Base-by-base conservation (phyloP, 139 green algal species). In the Tetradesmus lagerheimii region DNA sequence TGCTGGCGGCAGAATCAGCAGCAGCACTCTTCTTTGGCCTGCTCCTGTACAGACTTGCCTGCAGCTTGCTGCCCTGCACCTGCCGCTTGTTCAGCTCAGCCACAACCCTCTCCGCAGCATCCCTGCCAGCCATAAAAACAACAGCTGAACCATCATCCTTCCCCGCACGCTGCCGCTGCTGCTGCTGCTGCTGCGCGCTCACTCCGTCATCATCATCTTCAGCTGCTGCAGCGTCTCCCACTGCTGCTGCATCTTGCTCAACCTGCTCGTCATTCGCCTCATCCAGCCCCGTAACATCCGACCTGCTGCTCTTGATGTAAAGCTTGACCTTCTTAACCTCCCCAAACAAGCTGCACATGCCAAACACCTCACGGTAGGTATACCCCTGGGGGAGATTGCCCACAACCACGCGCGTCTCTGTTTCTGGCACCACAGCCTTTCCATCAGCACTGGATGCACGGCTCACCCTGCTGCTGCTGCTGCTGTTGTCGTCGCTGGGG, bases 291-390 rank as follows among this genome's bases (percentile, higher is more conserved):
- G 57, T 1, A 31, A n/a, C 57, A 71, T 20, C 57, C 23, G 8
- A 41, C n/a, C n/a, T 39, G 31, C 23, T n/a, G 2, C 9, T 39
- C 31, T 38, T 79, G 31, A n/a, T 20, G 71, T 20, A 27, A 16
- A 86, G 41, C 8, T 14, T 3, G 2, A 80, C 83, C 25, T 31
- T n/a, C 38, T 45, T 39, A 1, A 88, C 83, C 11, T 14, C 27
- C 27, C 83, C 83, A 62, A 88, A 88, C 25, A 66, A 39, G 64
- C 83, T 80, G 39, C 83, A 88, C 64, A 88, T 62, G 64, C 83
- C 83, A 11, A 67, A 41, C 14, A 66, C 62, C 38, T 88, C 83
- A 9, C 76, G 76, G 18, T n/a, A 82, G 18, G 76, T 82, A 15
- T 35, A 82, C 35, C 23, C 47, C 0, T 3, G 27, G 20, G 83